These are phyloP conservation scores for Corynespora cassiicola DNA, from an alignment of 2,329 filamentous ascomycete genomes.

Conservation along the genomic window DNA sequence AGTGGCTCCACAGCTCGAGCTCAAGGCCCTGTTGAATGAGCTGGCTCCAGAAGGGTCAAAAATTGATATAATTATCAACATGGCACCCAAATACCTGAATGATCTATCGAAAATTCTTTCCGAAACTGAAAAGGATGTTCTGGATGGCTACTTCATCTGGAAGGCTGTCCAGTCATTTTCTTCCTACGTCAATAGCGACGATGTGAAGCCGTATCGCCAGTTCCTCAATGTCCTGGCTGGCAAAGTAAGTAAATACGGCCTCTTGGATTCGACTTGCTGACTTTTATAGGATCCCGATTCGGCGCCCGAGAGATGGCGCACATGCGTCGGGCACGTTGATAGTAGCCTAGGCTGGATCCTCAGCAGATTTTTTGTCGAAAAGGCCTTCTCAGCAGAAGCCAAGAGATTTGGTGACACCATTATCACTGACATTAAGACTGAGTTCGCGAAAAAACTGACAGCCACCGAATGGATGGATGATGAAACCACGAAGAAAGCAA, in stretches of 20 bases:
- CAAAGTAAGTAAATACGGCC: slow-evolving; percentile 42
- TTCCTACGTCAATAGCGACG: slow-evolving; percentile 63
- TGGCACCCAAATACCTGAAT: slow-evolving; percentile 66
- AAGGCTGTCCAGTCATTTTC: slow-evolving; percentile 64
- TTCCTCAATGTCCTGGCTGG: slow-evolving; percentile 69
- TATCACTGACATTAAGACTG: slow-evolving; percentile 72
- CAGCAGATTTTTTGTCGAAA: slow-evolving; percentile 74
- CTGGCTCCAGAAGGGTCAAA: slow-evolving; percentile 61
- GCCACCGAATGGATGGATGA: slow-evolving; percentile 70
- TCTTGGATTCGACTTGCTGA: slow-evolving; percentile 22
- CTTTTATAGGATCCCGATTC: slow-evolving; percentile 61
- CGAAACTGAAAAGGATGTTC: slow-evolving; percentile 59
- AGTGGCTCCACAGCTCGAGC: slow-evolving; percentile 63
- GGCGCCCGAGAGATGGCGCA: slow-evolving; percentile 70
- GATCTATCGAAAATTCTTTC: slow-evolving; percentile 63
- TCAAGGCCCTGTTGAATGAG: slow-evolving; percentile 59
- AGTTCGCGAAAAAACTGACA: slow-evolving; percentile 68
- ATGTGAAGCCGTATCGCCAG: slow-evolving; percentile 63
- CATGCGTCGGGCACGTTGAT: slow-evolving; percentile 66
- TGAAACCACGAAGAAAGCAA: slow-evolving; percentile 64
- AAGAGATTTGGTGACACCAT: slow-evolving; percentile 73
- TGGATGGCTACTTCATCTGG: slow-evolving; percentile 71
- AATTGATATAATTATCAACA: slow-evolving; percentile 63
- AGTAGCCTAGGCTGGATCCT: slow-evolving; percentile 70
- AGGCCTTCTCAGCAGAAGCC: slow-evolving; percentile 70